A percentile compares a stretch with the other conserved stretches of the same genome.
phyloP scores from a whole-genome alignment of 2,329 filamentous ascomycete species.

The Alternaria incomplexa region DNA sequence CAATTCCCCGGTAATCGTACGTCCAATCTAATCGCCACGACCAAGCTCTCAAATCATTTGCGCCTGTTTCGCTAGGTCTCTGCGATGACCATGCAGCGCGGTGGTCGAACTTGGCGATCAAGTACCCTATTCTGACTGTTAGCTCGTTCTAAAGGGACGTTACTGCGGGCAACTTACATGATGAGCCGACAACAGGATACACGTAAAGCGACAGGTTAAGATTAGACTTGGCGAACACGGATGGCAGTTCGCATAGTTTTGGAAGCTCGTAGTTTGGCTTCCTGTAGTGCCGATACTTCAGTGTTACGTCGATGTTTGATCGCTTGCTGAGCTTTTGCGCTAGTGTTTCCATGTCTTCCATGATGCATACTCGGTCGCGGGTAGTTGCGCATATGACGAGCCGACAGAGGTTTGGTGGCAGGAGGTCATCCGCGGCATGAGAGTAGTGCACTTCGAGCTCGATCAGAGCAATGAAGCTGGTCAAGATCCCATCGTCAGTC shows the following conservation, averaged over 20 bases:
- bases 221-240: not conserved
- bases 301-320: not conserved
- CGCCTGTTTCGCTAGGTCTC: not conserved
- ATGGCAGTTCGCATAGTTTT: not conserved
- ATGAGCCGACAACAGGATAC: not conserved
- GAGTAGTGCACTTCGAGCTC: not conserved
- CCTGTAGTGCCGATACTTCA: not conserved
- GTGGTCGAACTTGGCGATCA: not conserved
- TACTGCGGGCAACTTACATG: not conserved
- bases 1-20: not conserved
- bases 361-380: not conserved
- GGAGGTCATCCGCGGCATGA: not conserved
- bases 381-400: not conserved
- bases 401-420: not conserved
- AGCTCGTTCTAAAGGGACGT: not conserved
- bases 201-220: not conserved
- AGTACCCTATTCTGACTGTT: not conserved
- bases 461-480: not conserved
- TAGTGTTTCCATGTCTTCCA: not conserved
- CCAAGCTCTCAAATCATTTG: not conserved
- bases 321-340: not conserved
- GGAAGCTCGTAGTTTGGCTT: not conserved
- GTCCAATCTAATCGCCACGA: not conserved
- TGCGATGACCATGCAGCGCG: not conserved
- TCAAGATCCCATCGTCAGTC: rapidly evolving